These are phyloP conservation scores for Adansonia grandidieri DNA, from an alignment of 441 rosid genomes.

Conservation along the genomic window DNA sequence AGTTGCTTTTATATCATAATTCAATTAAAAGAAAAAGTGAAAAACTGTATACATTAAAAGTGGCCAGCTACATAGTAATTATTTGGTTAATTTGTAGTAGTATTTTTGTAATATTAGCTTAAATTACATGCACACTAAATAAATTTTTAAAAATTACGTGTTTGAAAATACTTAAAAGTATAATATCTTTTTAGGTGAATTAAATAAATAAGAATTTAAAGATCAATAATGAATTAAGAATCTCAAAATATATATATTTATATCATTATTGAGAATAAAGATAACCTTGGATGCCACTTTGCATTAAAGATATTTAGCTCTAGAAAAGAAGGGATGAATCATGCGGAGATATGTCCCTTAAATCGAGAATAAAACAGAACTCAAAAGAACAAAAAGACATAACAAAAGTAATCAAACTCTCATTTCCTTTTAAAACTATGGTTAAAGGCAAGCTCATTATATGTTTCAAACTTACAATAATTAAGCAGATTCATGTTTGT, in stretches of 20 bases:
- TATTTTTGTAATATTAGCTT: neutral
- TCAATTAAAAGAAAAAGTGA: neutral
- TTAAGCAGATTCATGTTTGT: too few species aligned
- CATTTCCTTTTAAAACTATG: neutral
- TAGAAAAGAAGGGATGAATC: neutral
- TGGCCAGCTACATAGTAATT: neutral
- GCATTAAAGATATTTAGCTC: neutral
- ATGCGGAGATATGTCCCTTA: neutral
- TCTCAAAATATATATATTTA: too few species aligned
- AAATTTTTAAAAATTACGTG: too few species aligned
- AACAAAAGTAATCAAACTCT: neutral
- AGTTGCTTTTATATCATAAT: constrained; percentile 38
- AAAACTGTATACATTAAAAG: neutral
- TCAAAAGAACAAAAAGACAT: neutral
- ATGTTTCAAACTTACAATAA: too few species aligned
- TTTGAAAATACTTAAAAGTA: too few species aligned
- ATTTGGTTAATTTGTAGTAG: neutral
- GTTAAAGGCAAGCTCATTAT: neutral
- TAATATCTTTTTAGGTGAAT: too few species aligned
- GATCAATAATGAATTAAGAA: too few species aligned
- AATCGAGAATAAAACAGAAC: neutral
- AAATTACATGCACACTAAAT: neutral
- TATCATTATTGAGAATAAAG: neutral
- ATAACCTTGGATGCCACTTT: neutral
- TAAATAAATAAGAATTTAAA: too few species aligned